phyloP scores from a whole-genome alignment of 2,329 filamentous ascomycete genomes.

The Helotiales sp. region DNA sequence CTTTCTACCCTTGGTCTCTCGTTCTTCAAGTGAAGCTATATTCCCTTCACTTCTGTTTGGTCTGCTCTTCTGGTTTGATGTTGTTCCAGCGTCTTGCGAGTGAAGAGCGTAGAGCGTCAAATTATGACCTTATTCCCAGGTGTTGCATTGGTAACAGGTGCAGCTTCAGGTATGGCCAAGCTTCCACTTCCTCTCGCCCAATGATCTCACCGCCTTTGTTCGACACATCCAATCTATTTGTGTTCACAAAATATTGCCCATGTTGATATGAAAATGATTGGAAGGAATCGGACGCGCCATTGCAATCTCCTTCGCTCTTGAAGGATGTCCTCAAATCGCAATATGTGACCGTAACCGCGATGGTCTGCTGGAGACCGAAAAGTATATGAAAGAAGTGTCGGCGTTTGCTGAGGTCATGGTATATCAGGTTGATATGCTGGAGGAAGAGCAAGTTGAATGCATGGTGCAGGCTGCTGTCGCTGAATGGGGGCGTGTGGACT shows the following conservation, averaged over 20 bases:
- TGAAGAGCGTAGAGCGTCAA: not conserved
- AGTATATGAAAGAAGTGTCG: conserved; percentile 34
- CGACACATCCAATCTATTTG: not conserved
- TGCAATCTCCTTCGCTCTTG: conserved; percentile 50
- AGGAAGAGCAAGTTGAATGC: conserved; percentile 44
- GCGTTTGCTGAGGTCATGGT: conserved; percentile 34
- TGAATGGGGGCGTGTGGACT: conserved; percentile 50
- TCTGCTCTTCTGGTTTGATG: not conserved
- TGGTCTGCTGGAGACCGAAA: conserved; percentile 44
- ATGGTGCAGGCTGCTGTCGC: conserved; percentile 44
- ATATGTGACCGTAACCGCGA: conserved; percentile 48
- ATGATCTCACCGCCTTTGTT: not conserved
- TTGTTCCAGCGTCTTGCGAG: not conserved
- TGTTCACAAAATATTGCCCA: not conserved
- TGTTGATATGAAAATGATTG: conserved; percentile 8
- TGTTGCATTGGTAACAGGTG: conserved; percentile 37
- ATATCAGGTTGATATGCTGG: conserved; percentile 45
- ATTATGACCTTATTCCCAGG: conserved; percentile 33
- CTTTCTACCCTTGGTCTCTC: not conserved
- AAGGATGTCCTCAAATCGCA: conserved; percentile 50
- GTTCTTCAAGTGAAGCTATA: not conserved
- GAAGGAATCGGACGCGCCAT: conserved; percentile 51
- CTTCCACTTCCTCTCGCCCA: not conserved
- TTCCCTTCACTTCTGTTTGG: not conserved
- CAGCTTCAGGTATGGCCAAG: conserved; percentile 32